These are phyloP conservation scores for Aspergillus melleus DNA, from an alignment of 2,329 filamentous ascomycete species.

Conservation along the genomic window DNA sequence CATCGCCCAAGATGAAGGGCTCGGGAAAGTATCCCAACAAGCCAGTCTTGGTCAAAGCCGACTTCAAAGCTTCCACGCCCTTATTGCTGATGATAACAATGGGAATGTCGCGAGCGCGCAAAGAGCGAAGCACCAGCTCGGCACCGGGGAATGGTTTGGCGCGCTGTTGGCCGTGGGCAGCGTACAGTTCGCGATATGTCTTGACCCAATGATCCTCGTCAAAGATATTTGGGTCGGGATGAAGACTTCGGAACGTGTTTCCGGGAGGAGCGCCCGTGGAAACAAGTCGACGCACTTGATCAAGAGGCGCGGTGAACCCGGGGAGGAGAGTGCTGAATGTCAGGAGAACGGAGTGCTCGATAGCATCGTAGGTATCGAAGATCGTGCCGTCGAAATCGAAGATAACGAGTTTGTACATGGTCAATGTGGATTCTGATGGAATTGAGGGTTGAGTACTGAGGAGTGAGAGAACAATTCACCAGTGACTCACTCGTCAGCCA, in stretches of 20 bases:
- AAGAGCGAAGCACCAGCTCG: constrained; percentile 12
- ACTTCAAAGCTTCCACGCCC: constrained; percentile 17
- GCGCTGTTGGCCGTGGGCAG: constrained; percentile 19
- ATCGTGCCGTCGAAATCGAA: constrained; percentile 22
- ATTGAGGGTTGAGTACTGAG: not conserved
- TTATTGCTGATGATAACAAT: constrained; percentile 29
- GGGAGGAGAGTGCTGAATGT: constrained; percentile 15
- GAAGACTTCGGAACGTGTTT: constrained; percentile 11
- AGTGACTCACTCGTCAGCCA: not conserved
- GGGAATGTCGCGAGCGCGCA: constrained; percentile 13
- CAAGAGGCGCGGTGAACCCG: not conserved
- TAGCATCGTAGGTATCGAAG: constrained; percentile 18
- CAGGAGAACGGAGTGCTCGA: constrained; percentile 4
- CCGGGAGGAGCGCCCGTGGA: constrained; percentile 11
- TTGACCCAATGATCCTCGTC: constrained; percentile 17
- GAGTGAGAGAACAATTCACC: not conserved
- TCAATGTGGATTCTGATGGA: not conserved
- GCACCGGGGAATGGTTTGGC: constrained; percentile 20
- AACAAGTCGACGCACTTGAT: constrained; percentile 8
- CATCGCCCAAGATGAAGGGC: constrained; percentile 14
- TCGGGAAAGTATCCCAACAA: constrained; percentile 8
- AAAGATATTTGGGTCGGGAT: constrained; percentile 7
- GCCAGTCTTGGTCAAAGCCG: constrained; percentile 5
- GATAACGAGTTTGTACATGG: constrained; percentile 12
- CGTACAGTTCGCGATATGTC: constrained; percentile 24